phyloP scores from a whole-genome alignment of 2,329 filamentous ascomycete genomes.

The Cercospora zeae-maydis region DNA sequence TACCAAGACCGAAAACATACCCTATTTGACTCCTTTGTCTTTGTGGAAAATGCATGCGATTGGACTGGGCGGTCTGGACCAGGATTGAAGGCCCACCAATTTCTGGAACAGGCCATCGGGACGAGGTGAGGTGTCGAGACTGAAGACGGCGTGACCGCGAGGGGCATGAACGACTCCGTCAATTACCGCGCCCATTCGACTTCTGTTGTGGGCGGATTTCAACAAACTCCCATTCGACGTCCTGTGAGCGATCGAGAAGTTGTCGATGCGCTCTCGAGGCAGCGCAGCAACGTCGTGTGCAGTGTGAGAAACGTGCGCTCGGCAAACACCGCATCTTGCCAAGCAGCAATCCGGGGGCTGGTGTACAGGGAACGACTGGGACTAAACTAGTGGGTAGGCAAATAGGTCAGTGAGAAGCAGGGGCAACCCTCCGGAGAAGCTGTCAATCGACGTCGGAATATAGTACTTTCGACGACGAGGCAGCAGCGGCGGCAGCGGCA shows the following conservation, averaged over 20 bases:
- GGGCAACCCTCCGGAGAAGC: not conserved
- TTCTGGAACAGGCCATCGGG: not conserved
- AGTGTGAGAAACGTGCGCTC: not conserved
- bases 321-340: not conserved
- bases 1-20: not conserved
- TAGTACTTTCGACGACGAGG: not conserved
- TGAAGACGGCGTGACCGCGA: not conserved
- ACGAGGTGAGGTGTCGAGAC: too few relatives aligned
- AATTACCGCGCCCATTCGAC: not conserved
- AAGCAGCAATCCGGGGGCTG: not conserved
- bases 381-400: too few relatives aligned
- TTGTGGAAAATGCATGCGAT: not conserved
- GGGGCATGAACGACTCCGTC: not conserved
- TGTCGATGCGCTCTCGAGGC: not conserved
- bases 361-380: not conserved
- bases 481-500: not conserved
- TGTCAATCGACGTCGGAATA: not conserved
- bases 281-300: not conserved
- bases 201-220: not conserved
- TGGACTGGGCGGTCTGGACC: not conserved
- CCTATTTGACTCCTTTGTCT: not conserved
- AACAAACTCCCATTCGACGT: not conserved
- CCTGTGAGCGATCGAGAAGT: not conserved
- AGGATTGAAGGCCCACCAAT: not conserved
- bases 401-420: not conserved